A percentile compares a stretch with the other conserved stretches of the same genome.
These are phyloP conservation scores for Solanum clarkiae DNA, from an alignment of 257 asterid genomes.

Conservation along the genomic window DNA sequence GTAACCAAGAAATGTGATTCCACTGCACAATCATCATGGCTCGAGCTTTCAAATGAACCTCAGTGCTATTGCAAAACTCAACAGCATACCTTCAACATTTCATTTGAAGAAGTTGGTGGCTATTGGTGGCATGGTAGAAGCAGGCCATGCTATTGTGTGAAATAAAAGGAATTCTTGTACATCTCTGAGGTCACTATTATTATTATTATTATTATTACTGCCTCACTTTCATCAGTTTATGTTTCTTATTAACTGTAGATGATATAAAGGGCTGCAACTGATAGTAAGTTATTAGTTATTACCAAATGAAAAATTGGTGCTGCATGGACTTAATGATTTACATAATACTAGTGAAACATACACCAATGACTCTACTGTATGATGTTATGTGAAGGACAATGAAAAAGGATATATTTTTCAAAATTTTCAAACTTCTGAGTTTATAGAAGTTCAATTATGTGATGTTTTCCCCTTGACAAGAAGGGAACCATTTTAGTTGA, in stretches of 20 bases:
- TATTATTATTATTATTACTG: not conserved
- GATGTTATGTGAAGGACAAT: not conserved
- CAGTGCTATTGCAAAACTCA: not conserved
- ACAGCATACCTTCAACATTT: not conserved
- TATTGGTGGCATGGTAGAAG: not conserved
- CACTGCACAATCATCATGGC: not conserved
- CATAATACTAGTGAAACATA: not conserved
- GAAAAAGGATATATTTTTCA: not conserved
- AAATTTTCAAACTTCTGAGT: not conserved
- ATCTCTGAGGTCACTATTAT: not conserved
- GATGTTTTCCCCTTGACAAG: not conserved
- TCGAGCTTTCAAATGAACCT: slow-evolving; percentile 2
- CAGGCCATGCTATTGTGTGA: not conserved
- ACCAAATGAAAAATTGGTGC: not conserved
- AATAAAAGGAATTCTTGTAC: not conserved
- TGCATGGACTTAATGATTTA: not conserved
- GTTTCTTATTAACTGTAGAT: not conserved
- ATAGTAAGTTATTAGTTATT: not conserved
- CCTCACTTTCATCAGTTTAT: not conserved
- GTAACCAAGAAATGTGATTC: slow-evolving; percentile 3
- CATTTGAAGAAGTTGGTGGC: not conserved
- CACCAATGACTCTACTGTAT: not conserved
- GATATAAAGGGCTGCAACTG: not conserved
- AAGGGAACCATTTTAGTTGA: not conserved
- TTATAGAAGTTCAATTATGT: not conserved